Conservation (phyloP, 768 basidiomycete genomes). For the Leucogyrophana mollusca region DNA sequence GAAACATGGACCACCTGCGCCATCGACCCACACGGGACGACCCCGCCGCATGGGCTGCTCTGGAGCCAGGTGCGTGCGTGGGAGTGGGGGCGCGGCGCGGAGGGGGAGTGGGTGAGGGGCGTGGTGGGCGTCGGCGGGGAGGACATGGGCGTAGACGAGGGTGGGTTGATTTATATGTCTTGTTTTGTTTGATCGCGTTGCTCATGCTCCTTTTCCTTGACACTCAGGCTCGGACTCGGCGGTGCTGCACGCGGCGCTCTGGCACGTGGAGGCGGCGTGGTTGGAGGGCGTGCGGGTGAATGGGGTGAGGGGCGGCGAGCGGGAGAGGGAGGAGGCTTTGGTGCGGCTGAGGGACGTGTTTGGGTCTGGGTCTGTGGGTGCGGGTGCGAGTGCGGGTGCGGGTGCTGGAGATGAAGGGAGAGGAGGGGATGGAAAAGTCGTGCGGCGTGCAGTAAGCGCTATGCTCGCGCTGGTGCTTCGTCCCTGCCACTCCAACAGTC, state of each 20-base stretch:
- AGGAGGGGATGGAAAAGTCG: slow-evolving; percentile 18
- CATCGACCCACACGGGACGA: slow-evolving; percentile 87
- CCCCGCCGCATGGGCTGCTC: slow-evolving; percentile 80
- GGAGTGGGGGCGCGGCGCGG: slow-evolving; percentile 60
- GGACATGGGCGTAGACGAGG: no score
- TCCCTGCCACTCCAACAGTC: neutral
- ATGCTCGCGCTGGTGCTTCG: slow-evolving; percentile 31
- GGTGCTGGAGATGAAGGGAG: no score
- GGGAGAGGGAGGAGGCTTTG: slow-evolving; percentile 48
- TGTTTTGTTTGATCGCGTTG: no score
- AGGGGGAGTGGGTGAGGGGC: slow-evolving; percentile 18
- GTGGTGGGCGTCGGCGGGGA: no score
- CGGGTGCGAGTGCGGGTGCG: no score
- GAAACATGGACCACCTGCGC: slow-evolving; percentile 81
- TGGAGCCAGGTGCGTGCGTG: slow-evolving; percentile 88
- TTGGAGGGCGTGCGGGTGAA: slow-evolving; percentile 78
- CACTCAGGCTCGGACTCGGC: no score
- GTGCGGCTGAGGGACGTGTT: slow-evolving; percentile 40
- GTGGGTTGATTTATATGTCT: no score
- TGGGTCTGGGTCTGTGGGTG: slow-evolving; percentile 12
- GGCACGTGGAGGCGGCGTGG: slow-evolving; percentile 57
- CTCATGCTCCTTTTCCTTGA: no score
- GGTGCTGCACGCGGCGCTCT: slow-evolving; percentile 32
- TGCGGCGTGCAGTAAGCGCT: slow-evolving; percentile 33
- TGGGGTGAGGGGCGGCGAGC: slow-evolving; percentile 60